A percentile compares a stretch with the other conserved stretches of the same genome.
Conservation (phyloP, 148 eudicot genomes). For the Camellia japonica region DNA sequence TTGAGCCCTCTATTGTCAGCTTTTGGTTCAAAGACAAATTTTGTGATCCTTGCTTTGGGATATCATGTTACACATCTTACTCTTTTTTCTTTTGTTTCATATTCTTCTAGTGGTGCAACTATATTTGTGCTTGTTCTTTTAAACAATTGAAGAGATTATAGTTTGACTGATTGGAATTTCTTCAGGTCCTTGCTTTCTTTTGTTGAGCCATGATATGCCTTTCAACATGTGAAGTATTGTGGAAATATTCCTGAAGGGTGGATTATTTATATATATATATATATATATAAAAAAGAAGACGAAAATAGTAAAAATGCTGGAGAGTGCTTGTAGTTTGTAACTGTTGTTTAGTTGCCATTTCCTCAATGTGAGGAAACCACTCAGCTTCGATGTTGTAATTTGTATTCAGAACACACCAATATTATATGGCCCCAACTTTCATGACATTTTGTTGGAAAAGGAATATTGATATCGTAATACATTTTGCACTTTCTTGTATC, state of each 20-base stretch:
- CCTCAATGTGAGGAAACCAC: neutral
- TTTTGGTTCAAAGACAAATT: neutral
- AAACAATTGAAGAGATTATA: neutral
- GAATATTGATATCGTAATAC: neutral
- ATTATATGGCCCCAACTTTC: no score
- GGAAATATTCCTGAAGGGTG: neutral
- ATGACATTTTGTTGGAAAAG: neutral
- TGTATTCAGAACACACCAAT: no score
- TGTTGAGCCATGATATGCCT: neutral
- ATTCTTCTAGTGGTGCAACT: constrained; percentile 2
- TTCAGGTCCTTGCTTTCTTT: neutral
- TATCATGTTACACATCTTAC: neutral
- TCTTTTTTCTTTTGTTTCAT: neutral
- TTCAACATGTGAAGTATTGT: neutral
- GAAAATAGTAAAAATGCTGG: no score
- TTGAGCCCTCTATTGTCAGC: neutral
- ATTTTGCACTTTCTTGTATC: neutral
- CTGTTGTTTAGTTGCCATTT: no score
- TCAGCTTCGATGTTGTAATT: neutral
- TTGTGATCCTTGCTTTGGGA: neutral
- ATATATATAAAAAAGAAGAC: no score
- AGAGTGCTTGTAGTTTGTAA: no score
- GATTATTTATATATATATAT: neutral
- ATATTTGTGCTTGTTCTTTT: neutral
- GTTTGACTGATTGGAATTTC: neutral